Conservation (phyloP, 306 rosid species). For the Corylus americana region DNA sequence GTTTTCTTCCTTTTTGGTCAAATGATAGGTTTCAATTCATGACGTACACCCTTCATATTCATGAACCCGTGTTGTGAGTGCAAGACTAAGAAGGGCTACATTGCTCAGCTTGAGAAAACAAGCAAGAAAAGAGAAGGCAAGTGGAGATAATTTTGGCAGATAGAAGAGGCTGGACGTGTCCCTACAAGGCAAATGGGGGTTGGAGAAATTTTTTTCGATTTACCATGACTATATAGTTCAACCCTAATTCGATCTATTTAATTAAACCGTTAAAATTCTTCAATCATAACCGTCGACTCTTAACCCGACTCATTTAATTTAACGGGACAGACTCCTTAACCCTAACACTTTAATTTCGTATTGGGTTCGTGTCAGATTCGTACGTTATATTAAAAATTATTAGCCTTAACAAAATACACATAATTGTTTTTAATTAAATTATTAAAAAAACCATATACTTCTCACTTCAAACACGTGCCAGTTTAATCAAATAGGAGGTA, state of each 20-base stretch:
- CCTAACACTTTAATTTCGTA: background rate
- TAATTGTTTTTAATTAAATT: too few relatives aligned
- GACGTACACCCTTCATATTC: background rate
- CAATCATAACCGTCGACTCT: too few relatives aligned
- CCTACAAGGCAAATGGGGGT: background rate
- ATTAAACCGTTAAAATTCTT: too few relatives aligned
- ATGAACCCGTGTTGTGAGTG: background rate
- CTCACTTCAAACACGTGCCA: background rate
- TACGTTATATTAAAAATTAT: too few relatives aligned
- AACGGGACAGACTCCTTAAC: too few relatives aligned
- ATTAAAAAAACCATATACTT: too few relatives aligned
- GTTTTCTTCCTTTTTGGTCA: background rate
- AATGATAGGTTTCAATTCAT: background rate
- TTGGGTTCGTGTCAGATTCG: too few relatives aligned
- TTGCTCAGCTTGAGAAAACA: background rate
- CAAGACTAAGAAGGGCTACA: background rate
- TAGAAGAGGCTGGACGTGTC: background rate
- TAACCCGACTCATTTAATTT: too few relatives aligned
- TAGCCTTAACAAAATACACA: too few relatives aligned
- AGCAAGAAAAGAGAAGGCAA: background rate
- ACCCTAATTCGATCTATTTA: too few relatives aligned
- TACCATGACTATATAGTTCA: too few relatives aligned
- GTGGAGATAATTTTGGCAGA: background rate
- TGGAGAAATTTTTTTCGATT: too few relatives aligned
- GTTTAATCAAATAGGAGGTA: background rate